Evolutionary conservation across 192 early-diverging fungal species (phyloP).

Genomic region (Entomortierella lignicola): DNA sequence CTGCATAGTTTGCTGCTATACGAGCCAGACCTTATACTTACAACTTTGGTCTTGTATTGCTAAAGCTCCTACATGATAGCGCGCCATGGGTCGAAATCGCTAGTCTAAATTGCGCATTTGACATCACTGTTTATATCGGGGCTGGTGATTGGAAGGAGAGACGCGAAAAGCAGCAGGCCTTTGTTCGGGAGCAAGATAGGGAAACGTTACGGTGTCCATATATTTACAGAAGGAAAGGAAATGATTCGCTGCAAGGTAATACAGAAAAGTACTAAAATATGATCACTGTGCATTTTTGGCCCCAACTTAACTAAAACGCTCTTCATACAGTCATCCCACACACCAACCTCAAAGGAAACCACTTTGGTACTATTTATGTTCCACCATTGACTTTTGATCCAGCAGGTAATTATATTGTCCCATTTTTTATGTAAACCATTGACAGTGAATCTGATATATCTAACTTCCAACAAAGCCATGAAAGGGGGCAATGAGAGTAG

Average conservation of each 20-base stretch:
- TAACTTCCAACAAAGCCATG: slow-evolving; percentile 9
- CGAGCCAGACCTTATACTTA: background rate
- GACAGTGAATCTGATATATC: background rate
- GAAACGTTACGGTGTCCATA: slow-evolving; percentile 69
- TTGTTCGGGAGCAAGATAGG: slow-evolving; percentile 71
- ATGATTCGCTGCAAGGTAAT: slow-evolving; percentile 10
- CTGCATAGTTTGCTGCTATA: no score
- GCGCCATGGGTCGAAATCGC: slow-evolving; percentile 78
- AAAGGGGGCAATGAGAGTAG: slow-evolving; percentile 16
- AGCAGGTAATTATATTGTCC: slow-evolving; percentile 22
- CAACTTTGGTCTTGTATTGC: background rate
- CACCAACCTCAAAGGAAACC: slow-evolving; percentile 47
- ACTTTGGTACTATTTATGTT: slow-evolving; percentile 63
- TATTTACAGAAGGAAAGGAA: slow-evolving; percentile 60
- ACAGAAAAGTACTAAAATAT: background rate
- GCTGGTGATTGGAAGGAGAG: slow-evolving; percentile 62
- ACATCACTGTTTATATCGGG: slow-evolving; percentile 66
- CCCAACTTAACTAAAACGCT: background rate
- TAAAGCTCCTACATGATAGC: slow-evolving; percentile 19
- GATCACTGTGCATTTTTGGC: no score
- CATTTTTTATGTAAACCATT: background rate
- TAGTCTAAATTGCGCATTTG: slow-evolving; percentile 63
- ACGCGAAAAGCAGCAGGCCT: slow-evolving; percentile 66
- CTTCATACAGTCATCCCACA: slow-evolving; percentile 18
- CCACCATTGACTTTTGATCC: slow-evolving; percentile 60